Conservation (phyloP, 306 rosid genomes). For the Gastrolobium villosum region DNA sequence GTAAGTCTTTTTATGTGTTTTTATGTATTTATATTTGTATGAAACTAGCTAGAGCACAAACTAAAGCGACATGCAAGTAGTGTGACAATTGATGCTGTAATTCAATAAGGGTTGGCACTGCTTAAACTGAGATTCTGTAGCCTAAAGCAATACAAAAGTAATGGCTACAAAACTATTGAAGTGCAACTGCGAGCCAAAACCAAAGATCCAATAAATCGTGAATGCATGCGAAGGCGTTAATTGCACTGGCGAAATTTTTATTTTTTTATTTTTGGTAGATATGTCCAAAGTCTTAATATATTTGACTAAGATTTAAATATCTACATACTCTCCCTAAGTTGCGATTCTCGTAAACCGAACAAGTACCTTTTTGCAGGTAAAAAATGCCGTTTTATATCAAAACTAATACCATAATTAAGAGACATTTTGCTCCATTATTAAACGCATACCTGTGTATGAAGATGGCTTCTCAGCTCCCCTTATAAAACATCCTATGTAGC, state of each 20-base stretch:
- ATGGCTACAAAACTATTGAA: not conserved
- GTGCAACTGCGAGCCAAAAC: not conserved
- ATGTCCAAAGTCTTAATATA: too few species aligned
- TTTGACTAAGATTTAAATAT: too few species aligned
- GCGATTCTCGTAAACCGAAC: too few species aligned
- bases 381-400: not conserved
- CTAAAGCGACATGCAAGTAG: too few species aligned
- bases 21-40: too few species aligned
- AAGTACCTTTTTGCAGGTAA: too few species aligned
- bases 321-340: too few species aligned
- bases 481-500: too few species aligned
- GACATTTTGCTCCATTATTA: not conserved
- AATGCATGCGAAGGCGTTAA: not conserved
- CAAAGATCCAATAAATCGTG: not conserved
- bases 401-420: not conserved
- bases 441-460: slow-evolving; percentile 14
- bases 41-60: too few species aligned
- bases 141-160: slow-evolving; percentile 10
- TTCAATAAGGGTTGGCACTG: not conserved
- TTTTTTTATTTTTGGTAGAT: too few species aligned
- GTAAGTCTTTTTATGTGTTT: too few species aligned
- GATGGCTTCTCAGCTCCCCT: not conserved
- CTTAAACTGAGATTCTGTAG: not conserved
- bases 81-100: not conserved
- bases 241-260: not conserved